A percentile compares a stretch with the other conserved stretches of the same genome.
Conservation (phyloP, 345 rosid genomes). For the Hirschfeldia incana region DNA sequence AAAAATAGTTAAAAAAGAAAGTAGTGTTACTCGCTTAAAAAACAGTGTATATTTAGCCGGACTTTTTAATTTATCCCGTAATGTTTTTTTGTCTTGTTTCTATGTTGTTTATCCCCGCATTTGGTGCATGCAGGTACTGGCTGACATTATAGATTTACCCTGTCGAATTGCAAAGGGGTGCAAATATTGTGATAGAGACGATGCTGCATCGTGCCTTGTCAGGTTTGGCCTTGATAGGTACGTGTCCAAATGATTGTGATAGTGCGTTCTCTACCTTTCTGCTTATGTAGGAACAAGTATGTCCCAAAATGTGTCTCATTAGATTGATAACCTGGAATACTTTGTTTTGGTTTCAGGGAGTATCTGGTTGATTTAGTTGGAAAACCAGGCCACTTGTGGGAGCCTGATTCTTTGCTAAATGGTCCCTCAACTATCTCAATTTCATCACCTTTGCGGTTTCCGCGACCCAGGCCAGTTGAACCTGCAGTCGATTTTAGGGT, state of each 20-base stretch:
- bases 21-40: constrained; percentile 14
- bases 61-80: not conserved
- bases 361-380: constrained; percentile 88
- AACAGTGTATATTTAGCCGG: not conserved
- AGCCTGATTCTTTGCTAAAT: constrained; percentile 94
- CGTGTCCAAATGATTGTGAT: constrained; percentile 17
- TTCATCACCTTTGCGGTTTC: constrained; percentile 96
- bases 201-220: constrained; percentile 97
- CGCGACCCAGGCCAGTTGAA: constrained; percentile 67
- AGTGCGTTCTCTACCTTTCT: not conserved
- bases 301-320: not conserved
- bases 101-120: not conserved
- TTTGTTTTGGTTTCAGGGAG: constrained; percentile 68
- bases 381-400: constrained; percentile 85
- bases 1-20: not conserved
- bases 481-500: constrained; percentile 71
- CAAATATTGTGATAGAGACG: constrained; percentile 80
- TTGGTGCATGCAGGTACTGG: constrained; percentile 69
- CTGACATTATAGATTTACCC: constrained; percentile 90
- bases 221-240: constrained; percentile 94
- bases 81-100: not conserved
- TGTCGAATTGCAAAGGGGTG: constrained; percentile 99
- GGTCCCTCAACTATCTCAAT: constrained; percentile 93
- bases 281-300: constrained; percentile 8
- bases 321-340: constrained; percentile 30